These are phyloP conservation scores for Gloeostereum incarnatum DNA, from an alignment of 768 basidiomycete genomes.

Conservation along the genomic window DNA sequence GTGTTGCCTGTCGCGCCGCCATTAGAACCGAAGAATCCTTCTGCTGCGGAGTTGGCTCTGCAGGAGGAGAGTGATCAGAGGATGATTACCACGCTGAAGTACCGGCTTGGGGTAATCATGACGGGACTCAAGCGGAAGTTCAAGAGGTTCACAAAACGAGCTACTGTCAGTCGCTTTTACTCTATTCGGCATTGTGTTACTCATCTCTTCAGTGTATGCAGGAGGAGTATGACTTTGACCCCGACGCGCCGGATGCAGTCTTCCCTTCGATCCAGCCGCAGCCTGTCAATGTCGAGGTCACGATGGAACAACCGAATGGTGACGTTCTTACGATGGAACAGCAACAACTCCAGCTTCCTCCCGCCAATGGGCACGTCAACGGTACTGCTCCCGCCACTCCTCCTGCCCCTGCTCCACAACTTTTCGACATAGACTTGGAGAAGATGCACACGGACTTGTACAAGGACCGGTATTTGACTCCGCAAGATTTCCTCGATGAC, in stretches of 20 bases:
- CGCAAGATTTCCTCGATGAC: conserved; percentile 80
- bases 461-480: conserved; percentile 78
- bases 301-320: conserved; percentile 30
- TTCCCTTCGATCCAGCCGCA: conserved; percentile 14
- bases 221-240: conserved; percentile 69
- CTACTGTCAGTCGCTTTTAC: conserved; percentile 42
- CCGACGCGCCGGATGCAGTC: no score
- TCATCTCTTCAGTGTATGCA: conserved; percentile 17
- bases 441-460: conserved; percentile 82
- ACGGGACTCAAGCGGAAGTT: conserved; percentile 88
- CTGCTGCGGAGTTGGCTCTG: conserved; percentile 69
- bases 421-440: conserved; percentile 89
- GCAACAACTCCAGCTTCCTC: conserved; percentile 20
- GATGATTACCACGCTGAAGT: conserved; percentile 74
- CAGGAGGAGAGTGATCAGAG: conserved; percentile 79
- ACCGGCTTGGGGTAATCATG: conserved; percentile 84
- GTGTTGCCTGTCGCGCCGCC: conserved; percentile 85
- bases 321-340: conserved; percentile 33
- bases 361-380: conserved; percentile 28
- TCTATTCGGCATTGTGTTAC: conserved; percentile 1
- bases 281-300: conserved; percentile 15
- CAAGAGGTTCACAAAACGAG: conserved; percentile 79
- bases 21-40: conserved; percentile 74
- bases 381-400: conserved; percentile 15
- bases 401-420: conserved; percentile 12